Evolutionary conservation across 2,329 filamentous ascomycete species (phyloP).

Genomic region (Sordariomycetes sp.): DNA sequence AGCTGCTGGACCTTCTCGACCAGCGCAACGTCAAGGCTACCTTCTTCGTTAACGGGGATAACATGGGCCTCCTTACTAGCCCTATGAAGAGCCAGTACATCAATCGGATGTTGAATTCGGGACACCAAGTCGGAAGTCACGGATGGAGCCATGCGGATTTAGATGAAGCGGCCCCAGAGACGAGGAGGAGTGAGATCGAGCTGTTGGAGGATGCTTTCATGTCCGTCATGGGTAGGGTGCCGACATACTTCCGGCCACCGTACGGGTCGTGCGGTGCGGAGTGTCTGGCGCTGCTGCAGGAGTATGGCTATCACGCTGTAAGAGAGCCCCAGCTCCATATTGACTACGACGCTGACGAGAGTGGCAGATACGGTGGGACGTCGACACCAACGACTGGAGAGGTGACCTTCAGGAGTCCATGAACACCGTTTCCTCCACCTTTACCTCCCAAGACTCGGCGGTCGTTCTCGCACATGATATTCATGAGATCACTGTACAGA

Average conservation of each 20-base stretch:
- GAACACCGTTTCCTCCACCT: slow-evolving; percentile 12
- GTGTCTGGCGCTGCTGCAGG: slow-evolving; percentile 23
- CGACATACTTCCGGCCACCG: slow-evolving; percentile 34
- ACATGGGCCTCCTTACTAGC: slow-evolving; percentile 26
- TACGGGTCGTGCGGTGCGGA: slow-evolving; percentile 32
- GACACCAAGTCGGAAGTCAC: slow-evolving; percentile 37
- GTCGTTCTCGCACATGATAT: slow-evolving; percentile 46
- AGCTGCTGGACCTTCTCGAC: slow-evolving; percentile 27
- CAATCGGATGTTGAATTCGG: slow-evolving; percentile 27
- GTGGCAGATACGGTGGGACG: slow-evolving; percentile 31
- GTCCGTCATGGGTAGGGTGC: slow-evolving; percentile 28
- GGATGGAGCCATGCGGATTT: slow-evolving; percentile 37
- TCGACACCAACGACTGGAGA: slow-evolving; percentile 54
- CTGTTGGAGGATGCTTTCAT: slow-evolving; percentile 34
- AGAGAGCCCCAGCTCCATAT: background rate
- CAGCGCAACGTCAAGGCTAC: slow-evolving; percentile 23
- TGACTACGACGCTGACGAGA: background rate
- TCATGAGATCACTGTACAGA: slow-evolving; percentile 34
- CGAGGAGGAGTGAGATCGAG: slow-evolving; percentile 28
- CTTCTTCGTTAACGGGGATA: slow-evolving; percentile 32
- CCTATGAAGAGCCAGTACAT: slow-evolving; percentile 25
- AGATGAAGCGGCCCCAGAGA: slow-evolving; percentile 21
- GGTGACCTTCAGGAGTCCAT: slow-evolving; percentile 37
- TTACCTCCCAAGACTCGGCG: slow-evolving; percentile 11
- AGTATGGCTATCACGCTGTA: slow-evolving; percentile 44